Conservation (phyloP, 768 basidiomycete species). For the Tubosaeta sp. region DNA sequence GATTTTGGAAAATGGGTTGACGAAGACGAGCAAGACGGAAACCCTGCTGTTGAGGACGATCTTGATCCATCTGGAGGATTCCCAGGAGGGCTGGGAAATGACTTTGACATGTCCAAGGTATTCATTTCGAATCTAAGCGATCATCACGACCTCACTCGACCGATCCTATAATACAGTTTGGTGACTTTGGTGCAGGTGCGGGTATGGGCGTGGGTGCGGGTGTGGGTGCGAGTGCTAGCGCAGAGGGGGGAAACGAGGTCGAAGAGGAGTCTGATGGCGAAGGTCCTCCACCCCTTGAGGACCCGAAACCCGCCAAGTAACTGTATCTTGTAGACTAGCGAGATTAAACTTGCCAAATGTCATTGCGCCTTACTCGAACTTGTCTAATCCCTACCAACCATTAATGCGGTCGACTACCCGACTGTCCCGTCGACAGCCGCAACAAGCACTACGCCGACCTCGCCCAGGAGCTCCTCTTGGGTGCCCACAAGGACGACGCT, state of each 20-base stretch:
- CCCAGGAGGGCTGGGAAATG: constrained; percentile 31
- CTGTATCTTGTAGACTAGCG: constrained; percentile 17
- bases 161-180: constrained; percentile 30
- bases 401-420: constrained; percentile 35
- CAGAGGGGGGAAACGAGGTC: not conserved
- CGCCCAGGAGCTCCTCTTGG: constrained; percentile 57
- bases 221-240: not conserved
- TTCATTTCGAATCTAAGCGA: constrained; percentile 1
- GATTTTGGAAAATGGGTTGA: constrained; percentile 96
- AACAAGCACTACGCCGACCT: constrained; percentile 66
- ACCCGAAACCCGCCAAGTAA: constrained; percentile 38
- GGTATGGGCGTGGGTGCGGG: not conserved
- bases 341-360: no score
- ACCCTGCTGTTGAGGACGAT: constrained; percentile 36
- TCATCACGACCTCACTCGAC: constrained; percentile 3
- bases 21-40: constrained; percentile 91
- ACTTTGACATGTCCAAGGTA: constrained; percentile 68
- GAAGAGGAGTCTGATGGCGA: constrained; percentile 47
- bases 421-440: constrained; percentile 34
- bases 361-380: no score
- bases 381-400: constrained; percentile 43
- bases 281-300: constrained; percentile 79
- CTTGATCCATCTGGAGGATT: constrained; percentile 29
- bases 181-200: not conserved
- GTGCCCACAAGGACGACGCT: constrained; percentile 61